Conservation (phyloP, 345 rosid species). For the Gossypium stocksii region DNA sequence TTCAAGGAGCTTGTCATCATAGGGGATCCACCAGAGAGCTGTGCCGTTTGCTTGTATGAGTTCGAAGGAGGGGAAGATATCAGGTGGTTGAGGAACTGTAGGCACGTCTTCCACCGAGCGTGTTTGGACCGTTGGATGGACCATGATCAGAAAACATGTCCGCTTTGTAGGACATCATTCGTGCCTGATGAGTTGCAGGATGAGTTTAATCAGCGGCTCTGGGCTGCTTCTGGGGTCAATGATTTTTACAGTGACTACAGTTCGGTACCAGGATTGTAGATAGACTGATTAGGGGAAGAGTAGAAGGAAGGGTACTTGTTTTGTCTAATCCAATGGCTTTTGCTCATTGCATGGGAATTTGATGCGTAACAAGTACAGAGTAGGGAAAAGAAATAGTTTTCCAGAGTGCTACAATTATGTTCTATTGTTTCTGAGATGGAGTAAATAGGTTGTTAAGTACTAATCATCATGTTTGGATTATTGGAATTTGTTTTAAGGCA, state of each 20-base stretch:
- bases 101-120: background rate
- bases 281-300: background rate
- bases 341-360: background rate
- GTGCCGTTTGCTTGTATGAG: background rate
- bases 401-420: background rate
- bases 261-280: background rate
- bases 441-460: background rate
- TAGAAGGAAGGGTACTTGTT: background rate
- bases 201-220: background rate
- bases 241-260: background rate
- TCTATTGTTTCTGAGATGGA: background rate
- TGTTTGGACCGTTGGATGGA: background rate
- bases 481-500: too few species aligned
- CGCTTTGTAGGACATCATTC: background rate
- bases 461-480: too few species aligned
- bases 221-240: background rate
- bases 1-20: background rate
- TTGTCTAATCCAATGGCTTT: background rate
- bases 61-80: background rate
- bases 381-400: background rate
- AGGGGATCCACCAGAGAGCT: background rate
- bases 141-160: slow-evolving; percentile 1
- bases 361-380: background rate
- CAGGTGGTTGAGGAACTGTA: background rate
- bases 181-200: background rate